Evolutionary conservation across 768 basidiomycete species (phyloP).

Genomic region (Chalciporus chontae): DNA sequence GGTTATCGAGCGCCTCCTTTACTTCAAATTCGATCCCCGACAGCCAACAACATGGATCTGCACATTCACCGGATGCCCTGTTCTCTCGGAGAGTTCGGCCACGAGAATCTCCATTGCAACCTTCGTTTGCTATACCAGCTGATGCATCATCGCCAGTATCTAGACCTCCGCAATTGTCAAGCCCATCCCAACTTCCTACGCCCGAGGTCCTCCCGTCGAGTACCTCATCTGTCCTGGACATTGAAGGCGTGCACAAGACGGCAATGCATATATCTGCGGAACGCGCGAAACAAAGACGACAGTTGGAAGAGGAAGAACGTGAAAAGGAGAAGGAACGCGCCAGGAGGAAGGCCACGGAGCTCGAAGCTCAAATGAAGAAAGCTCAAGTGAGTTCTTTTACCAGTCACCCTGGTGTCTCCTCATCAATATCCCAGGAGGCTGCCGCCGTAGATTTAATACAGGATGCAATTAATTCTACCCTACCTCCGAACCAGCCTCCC

Average conservation of each 20-base stretch:
- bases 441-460: constrained; percentile 45
- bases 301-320: constrained; percentile 80
- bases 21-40: constrained; percentile 19
- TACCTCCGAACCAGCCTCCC: constrained; percentile 4
- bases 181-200: constrained; percentile 38
- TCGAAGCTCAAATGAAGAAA: constrained; percentile 62
- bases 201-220: constrained; percentile 33
- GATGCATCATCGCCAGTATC: constrained; percentile 6
- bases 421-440: constrained; percentile 26
- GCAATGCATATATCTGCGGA: constrained; percentile 85
- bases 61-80: constrained; percentile 19
- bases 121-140: constrained; percentile 25
- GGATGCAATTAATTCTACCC: constrained; percentile 37
- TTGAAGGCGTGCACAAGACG: constrained; percentile 68
- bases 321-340: constrained; percentile 80
- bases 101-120: constrained; percentile 41
- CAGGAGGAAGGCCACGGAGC: constrained; percentile 69
- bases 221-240: constrained; percentile 35
- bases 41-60: constrained; percentile 16
- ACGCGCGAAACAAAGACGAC: constrained; percentile 72
- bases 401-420: constrained; percentile 9
- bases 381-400: constrained; percentile 16
- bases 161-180: constrained; percentile 40
- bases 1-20: constrained; percentile 22
- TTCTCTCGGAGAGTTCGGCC: constrained; percentile 36